Evolutionary conservation across 176 grass and related monocot genomes (phyloP).

Genomic region (Miscanthus lutarioriparius): DNA sequence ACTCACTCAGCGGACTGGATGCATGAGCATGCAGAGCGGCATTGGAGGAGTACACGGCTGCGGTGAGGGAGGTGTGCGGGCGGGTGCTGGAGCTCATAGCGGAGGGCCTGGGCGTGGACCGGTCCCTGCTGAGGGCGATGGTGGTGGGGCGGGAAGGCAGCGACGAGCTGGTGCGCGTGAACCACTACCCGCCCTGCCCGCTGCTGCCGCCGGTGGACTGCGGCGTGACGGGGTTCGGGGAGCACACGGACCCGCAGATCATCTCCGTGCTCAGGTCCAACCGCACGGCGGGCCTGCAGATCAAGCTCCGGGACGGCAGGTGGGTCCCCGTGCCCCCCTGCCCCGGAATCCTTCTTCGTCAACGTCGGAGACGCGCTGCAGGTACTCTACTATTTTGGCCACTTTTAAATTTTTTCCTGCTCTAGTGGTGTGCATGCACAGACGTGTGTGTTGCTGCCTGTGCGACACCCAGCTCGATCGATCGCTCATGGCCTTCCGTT

Average conservation of each 20-base stretch:
- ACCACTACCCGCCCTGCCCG: slow-evolving; percentile 78
- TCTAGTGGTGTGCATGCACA: no score
- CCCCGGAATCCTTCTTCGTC: slow-evolving; percentile 70
- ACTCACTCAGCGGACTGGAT: no score
- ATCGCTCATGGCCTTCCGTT: not conserved
- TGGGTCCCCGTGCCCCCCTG: slow-evolving; percentile 73
- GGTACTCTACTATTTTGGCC: slow-evolving; percentile 17
- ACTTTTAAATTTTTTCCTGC: no score
- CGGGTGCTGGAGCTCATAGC: slow-evolving; percentile 73
- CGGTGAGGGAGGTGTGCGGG: slow-evolving; percentile 45
- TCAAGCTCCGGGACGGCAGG: slow-evolving; percentile 61
- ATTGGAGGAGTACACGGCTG: slow-evolving; percentile 66
- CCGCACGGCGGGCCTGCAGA: slow-evolving; percentile 68
- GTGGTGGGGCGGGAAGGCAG: slow-evolving; percentile 42
- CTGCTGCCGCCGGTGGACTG: slow-evolving; percentile 25
- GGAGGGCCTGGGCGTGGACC: slow-evolving; percentile 51
- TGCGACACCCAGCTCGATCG: no score
- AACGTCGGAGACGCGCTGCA: slow-evolving; percentile 86
- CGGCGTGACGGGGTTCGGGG: slow-evolving; percentile 79
- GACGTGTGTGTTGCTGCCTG: no score
- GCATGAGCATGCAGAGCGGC: not conserved
- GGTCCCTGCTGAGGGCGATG: slow-evolving; percentile 45
- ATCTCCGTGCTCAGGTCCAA: slow-evolving; percentile 83
- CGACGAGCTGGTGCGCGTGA: slow-evolving; percentile 69
- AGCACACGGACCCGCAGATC: slow-evolving; percentile 98